Base-by-base conservation (phyloP, 345 rosid species). In the Dipteronia dyeriana region DNA sequence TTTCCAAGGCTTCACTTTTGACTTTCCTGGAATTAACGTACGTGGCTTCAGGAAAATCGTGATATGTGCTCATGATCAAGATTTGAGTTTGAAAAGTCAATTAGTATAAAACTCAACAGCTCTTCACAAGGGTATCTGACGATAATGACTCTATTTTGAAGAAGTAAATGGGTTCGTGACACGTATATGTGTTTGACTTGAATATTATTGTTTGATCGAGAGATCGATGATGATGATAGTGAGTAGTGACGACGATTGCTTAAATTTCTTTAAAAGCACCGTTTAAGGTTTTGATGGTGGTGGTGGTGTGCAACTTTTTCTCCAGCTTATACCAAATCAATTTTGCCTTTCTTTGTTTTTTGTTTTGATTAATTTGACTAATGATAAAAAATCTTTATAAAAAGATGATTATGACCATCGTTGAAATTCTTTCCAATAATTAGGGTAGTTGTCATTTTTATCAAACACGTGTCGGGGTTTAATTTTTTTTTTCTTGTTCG, bases 41-140 rank as follows among this genome's bases (percentile, higher is more conserved):
- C 87, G 85, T 82, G 84, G 80, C 77, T 65, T 68, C 16, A 78
- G 56, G 10, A 7, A 8, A 19, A 66, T 78, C 70, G 71, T 49
- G 26, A n/a, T 68, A 34, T 11, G 63, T 75, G 83, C 53, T 34
- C 2, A 41, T 1, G 9, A 7, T 41, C 23, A 16, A 11, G n/a
- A 68, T 49, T 49, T 17, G 3, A 9, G 29, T 3, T 57, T 59
- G 23, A 29, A 9, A 77, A 71, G 81, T 79, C 79, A 75, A 82
- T 19, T 68, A 34, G 38, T 34, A 4, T 34, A 34, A 34, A 34
- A 34, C 38, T 34, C 38, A 4, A n/a, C 17, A 51, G 13, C 64
- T 23, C 14, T 25, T 62, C 68, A 41, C 72, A 29, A 20, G 81
- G 75, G 79, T 73, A 84, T 80, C 78, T 62, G 66, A 41, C 12